Conservation (phyloP, 1,139 yeast species). For the Saccharomycopsis phalli region DNA sequence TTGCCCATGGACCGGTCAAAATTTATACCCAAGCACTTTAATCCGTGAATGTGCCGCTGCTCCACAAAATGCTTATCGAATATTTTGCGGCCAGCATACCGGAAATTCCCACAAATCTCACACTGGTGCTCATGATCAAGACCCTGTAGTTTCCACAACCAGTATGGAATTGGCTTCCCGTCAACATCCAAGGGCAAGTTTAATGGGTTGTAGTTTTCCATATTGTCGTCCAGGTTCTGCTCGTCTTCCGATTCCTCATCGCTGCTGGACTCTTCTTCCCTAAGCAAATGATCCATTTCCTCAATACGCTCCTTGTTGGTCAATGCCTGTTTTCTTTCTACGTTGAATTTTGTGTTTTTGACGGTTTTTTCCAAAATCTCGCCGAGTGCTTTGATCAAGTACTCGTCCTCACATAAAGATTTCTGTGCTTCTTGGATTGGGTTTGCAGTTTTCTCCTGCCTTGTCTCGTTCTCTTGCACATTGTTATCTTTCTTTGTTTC, state of each 20-base stretch:
- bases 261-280: constrained; percentile 27
- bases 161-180: constrained; percentile 85
- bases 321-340: constrained; percentile 58
- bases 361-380: constrained; percentile 32
- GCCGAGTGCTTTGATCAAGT: constrained; percentile 30
- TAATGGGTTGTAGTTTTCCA: constrained; percentile 33
- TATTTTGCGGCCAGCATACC: constrained; percentile 64
- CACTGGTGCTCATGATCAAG: constrained; percentile 65
- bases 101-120: constrained; percentile 77
- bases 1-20: constrained; percentile 26
- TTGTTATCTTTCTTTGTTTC: no score
- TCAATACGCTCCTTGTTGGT: constrained; percentile 66
- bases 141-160: constrained; percentile 90
- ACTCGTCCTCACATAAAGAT: constrained; percentile 27
- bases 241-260: constrained; percentile 23
- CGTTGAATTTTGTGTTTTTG: constrained; percentile 46
- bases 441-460: no score
- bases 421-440: constrained; percentile 11
- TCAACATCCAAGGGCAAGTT: constrained; percentile 76
- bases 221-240: constrained; percentile 25
- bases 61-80: constrained; percentile 71
- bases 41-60: constrained; percentile 62
- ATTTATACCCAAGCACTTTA: constrained; percentile 66
- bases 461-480: no score
- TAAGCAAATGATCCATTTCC: constrained; percentile 40